Conservation (phyloP, 129 eudicot genomes). For the Heracleum sosnowskyi region DNA sequence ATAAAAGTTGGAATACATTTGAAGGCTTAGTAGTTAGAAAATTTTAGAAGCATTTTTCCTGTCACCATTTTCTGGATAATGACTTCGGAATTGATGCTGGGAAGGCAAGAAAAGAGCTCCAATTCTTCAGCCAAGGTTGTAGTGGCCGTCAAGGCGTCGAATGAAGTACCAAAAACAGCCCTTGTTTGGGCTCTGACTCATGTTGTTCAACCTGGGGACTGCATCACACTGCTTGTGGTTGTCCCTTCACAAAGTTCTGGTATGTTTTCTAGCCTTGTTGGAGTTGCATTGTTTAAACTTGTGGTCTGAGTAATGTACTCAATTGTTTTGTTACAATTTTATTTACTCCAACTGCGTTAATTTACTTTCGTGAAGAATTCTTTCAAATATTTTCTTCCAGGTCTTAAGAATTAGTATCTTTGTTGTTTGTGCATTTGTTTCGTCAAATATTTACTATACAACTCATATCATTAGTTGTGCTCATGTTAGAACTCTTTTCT, state of each 20-base stretch:
- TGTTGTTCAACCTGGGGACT: constrained; percentile 95
- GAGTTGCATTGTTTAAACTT: not conserved
- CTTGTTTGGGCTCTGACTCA: constrained; percentile 93
- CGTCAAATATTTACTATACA: too few relatives aligned
- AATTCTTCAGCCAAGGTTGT: constrained; percentile 58
- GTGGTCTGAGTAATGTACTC: not conserved
- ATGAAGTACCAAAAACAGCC: constrained; percentile 74
- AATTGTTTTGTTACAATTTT: not conserved
- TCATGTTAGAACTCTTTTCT: not conserved
- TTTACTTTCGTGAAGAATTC: not conserved
- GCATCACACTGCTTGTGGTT: constrained; percentile 74
- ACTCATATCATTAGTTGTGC: not conserved
- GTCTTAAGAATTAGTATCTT: not conserved
- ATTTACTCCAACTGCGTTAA: not conserved
- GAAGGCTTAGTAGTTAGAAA: not conserved
- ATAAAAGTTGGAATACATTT: constrained; percentile 1
- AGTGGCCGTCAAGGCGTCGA: constrained; percentile 92
- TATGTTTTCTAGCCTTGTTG: constrained; percentile 16
- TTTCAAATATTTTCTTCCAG: not conserved
- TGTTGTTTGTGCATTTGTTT: not conserved
- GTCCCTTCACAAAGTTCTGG: constrained; percentile 70
- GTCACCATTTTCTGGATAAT: constrained; percentile 16
- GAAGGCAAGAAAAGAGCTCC: constrained; percentile 38
- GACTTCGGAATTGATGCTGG: constrained; percentile 50
- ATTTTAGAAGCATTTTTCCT: not conserved